Conservation (phyloP, 164 flowering plant species). For the Umbellularia californica region DNA sequence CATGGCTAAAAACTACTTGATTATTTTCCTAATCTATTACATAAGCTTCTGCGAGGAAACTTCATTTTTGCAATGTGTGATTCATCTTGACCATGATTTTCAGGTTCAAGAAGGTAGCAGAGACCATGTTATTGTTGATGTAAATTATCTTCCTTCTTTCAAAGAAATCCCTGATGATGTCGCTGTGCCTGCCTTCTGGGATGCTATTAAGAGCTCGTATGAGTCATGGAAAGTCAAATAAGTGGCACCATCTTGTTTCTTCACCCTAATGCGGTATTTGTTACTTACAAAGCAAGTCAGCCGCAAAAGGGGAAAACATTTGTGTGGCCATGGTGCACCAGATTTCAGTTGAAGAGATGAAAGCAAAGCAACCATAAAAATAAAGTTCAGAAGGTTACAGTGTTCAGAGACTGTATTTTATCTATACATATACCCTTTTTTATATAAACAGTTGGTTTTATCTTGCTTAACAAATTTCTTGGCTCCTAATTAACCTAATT, state of each 20-base stretch:
- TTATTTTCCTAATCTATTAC: background rate
- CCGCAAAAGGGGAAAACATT: background rate
- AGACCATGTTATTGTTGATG: constrained; percentile 93
- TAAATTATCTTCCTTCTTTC: constrained; percentile 92
- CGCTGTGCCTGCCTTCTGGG: constrained; percentile 92
- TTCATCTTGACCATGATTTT: background rate
- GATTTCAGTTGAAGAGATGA: no score
- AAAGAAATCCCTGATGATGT: constrained; percentile 77
- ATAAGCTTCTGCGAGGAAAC: background rate
- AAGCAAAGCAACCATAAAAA: no score
- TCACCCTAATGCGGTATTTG: background rate
- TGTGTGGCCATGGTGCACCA: no score
- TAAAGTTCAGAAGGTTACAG: no score
- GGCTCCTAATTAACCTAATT: no score
- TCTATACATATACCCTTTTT: no score
- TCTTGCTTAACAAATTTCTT: no score
- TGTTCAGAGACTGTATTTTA: no score
- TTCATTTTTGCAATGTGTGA: background rate
- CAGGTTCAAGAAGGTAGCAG: constrained; percentile 81
- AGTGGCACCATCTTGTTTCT: background rate
- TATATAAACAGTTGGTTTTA: no score
- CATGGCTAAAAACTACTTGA: background rate
- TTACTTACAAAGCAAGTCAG: background rate
- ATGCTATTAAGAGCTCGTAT: constrained; percentile 53
- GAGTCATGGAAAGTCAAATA: constrained; percentile 26